Percentiles rank a stretch among this genome's conserved stretches.
Conservation (phyloP, 208 protist species). For the Naegleria gruberi region DNA sequence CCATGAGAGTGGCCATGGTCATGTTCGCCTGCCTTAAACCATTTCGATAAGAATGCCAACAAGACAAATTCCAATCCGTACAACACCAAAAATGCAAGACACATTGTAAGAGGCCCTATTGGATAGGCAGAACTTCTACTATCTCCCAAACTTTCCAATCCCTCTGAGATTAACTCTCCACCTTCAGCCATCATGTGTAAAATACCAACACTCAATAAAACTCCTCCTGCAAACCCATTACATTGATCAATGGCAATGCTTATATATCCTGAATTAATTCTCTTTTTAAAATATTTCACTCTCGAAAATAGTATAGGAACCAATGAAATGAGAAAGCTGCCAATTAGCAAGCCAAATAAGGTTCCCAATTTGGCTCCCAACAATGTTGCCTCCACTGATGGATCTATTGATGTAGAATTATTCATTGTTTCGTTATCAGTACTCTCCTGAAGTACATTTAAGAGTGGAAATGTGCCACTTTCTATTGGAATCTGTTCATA, state of each 20-base stretch:
- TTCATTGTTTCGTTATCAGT: no score
- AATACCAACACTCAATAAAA: constrained; percentile 11
- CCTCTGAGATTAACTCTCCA: neutral
- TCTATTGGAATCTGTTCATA: no score
- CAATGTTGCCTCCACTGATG: no score
- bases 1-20: neutral
- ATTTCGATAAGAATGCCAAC: neutral
- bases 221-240: constrained; percentile 8
- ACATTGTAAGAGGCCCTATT: neutral
- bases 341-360: neutral
- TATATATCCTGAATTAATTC: neutral
- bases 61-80: neutral
- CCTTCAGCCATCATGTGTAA: neutral
- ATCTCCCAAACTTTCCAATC: neutral
- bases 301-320: neutral
- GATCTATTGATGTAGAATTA: no score
- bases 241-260: neutral
- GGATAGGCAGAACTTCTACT: neutral
- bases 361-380: neutral
- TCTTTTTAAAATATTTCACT: neutral
- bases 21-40: neutral
- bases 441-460: no score
- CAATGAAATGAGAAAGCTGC: neutral
- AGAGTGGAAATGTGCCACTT: no score
- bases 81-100: neutral